Percentiles rank a stretch among this genome's conserved stretches.
These are phyloP conservation scores for Sedum album DNA, from an alignment of 164 flowering plant species.

Conservation along the genomic window DNA sequence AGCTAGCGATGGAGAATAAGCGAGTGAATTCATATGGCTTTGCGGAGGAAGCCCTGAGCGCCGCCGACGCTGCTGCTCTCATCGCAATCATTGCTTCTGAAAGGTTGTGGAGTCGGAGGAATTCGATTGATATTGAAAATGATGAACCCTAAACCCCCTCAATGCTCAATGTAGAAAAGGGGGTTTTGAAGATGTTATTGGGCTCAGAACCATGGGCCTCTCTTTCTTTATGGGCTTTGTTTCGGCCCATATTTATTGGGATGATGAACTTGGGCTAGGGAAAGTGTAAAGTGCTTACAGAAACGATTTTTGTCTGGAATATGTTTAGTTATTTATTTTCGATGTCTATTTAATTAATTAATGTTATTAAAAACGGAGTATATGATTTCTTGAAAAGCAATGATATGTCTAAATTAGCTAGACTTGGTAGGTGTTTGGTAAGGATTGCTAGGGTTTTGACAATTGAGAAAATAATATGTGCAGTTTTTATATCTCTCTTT, in stretches of 20 bases:
- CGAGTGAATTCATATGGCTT: slow-evolving; percentile 21
- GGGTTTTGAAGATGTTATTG: not conserved
- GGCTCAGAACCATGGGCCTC: not conserved
- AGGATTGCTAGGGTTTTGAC: not conserved
- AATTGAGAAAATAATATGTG: not conserved
- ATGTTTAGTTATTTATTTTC: too few species aligned
- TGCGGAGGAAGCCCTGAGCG: slow-evolving; percentile 9
- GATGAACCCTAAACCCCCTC: not conserved
- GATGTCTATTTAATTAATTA: too few species aligned
- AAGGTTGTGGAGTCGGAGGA: not conserved
- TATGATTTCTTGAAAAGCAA: not conserved
- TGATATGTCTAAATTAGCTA: not conserved
- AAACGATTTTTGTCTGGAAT: too few species aligned
- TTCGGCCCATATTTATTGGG: not conserved
- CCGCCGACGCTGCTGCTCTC: slow-evolving; percentile 24
- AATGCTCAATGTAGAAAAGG: not conserved
- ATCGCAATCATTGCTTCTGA: slow-evolving; percentile 24
- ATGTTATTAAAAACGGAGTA: too few species aligned
- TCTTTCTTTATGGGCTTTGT: not conserved
- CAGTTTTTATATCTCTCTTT: not conserved
- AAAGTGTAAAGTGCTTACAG: too few species aligned
- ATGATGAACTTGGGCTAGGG: too few species aligned
- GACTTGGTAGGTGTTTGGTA: not conserved
- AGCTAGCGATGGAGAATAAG: slow-evolving; percentile 29
- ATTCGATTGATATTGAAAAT: not conserved